These are phyloP conservation scores for Suhomyces sp. DNA, from an alignment of 805 yeast genomes.

Conservation along the genomic window DNA sequence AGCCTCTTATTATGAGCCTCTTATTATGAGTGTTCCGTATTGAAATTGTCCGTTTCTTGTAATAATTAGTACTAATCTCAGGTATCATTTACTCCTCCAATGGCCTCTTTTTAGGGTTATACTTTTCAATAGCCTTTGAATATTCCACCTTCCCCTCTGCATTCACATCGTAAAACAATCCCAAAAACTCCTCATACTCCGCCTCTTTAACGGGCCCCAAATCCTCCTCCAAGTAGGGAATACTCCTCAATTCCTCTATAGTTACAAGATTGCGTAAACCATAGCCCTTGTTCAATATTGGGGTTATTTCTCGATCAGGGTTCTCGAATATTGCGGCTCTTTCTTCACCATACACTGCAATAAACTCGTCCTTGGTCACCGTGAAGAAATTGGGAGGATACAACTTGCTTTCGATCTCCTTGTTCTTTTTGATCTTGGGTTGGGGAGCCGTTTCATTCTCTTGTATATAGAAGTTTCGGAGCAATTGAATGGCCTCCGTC, in stretches of 20 bases:
- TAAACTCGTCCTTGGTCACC: slow-evolving; percentile 51
- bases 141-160: slow-evolving; percentile 25
- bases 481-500: slow-evolving; percentile 77
- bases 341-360: slow-evolving; percentile 47
- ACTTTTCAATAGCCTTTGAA: slow-evolving; percentile 17
- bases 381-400: slow-evolving; percentile 61
- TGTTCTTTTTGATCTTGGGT: slow-evolving; percentile 71
- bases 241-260: slow-evolving; percentile 4
- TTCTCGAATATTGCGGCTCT: slow-evolving; percentile 15
- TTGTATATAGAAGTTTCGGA: slow-evolving; percentile 79
- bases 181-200: slow-evolving; percentile 19
- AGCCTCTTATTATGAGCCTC: too few relatives aligned
- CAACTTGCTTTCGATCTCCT: slow-evolving; percentile 53
- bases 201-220: slow-evolving; percentile 17
- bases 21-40: too few relatives aligned
- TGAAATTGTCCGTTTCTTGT: too few relatives aligned
- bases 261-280: slow-evolving; percentile 9
- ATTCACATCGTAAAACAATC: slow-evolving; percentile 26
- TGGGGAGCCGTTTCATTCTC: slow-evolving; percentile 85
- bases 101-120: slow-evolving; percentile 14
- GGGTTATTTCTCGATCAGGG: slow-evolving; percentile 26
- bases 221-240: slow-evolving; percentile 14
- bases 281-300: slow-evolving; percentile 22
- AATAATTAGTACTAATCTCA: too few relatives aligned
- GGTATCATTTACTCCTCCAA: slow-evolving; percentile 4